A percentile compares a stretch with the other conserved stretches of the same genome.
Conservation (phyloP, 2,329 filamentous ascomycete species). For the Proliferodiscus dingleyae region DNA sequence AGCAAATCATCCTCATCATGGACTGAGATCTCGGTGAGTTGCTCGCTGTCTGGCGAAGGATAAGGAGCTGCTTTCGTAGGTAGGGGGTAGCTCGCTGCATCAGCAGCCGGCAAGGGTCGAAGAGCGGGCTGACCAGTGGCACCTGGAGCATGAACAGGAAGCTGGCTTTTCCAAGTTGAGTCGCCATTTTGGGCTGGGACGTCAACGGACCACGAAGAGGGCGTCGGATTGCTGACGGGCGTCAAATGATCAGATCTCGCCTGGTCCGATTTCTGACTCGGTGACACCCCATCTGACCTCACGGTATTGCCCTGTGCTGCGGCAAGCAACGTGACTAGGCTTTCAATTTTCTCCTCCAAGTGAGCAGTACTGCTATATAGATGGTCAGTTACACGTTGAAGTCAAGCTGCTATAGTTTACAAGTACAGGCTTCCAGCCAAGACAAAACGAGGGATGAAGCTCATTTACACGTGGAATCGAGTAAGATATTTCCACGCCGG, state of each 20-base stretch:
- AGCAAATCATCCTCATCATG: constrained; percentile 13
- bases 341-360: constrained; percentile 23
- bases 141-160: neutral
- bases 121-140: no score
- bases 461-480: no score
- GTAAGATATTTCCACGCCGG: no score
- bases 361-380: constrained; percentile 13
- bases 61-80: neutral
- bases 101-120: no score
- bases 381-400: neutral
- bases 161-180: neutral
- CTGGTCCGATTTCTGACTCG: constrained; percentile 4
- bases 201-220: neutral
- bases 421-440: no score
- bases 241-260: neutral
- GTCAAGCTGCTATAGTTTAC: no score
- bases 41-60: constrained; percentile 1
- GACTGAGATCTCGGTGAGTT: neutral
- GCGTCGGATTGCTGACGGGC: neutral
- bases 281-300: constrained; percentile 2
- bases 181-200: neutral
- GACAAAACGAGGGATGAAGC: no score
- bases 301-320: constrained; percentile 9
- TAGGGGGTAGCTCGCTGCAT: neutral
- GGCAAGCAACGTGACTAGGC: constrained; percentile 21